These are phyloP conservation scores for Cornus controversa DNA, from an alignment of 148 eudicot species.

Conservation along the genomic window DNA sequence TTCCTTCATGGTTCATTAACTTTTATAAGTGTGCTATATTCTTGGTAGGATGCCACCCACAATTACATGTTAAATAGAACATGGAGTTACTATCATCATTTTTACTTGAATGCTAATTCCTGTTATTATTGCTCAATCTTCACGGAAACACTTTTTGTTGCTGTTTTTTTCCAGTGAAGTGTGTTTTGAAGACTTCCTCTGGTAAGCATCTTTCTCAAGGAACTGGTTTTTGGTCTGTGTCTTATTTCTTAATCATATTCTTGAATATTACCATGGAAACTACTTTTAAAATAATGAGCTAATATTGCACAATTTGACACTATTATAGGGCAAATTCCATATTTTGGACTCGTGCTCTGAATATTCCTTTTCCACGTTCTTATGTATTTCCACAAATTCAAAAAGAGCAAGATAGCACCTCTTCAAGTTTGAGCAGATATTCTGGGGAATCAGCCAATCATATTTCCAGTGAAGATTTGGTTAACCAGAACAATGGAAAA, in stretches of 20 bases:
- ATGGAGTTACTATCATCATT: not conserved
- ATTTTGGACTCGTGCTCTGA: constrained; percentile 95
- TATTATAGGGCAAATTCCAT: constrained; percentile 85
- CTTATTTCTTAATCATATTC: constrained; percentile 1
- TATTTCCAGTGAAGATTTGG: constrained; percentile 25
- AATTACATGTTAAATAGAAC: not conserved
- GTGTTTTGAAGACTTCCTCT: constrained; percentile 83
- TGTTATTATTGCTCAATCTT: not conserved
- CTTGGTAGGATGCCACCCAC: not conserved
- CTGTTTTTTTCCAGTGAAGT: constrained; percentile 61
- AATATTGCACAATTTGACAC: not conserved
- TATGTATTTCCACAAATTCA: constrained; percentile 56
- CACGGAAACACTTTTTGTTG: constrained; percentile 15
- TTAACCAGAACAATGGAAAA: constrained; percentile 22
- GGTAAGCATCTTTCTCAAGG: constrained; percentile 48
- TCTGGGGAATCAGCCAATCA: constrained; percentile 14
- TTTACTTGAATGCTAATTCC: not conserved
- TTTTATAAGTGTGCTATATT: not conserved
- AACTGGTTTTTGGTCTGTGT: constrained; percentile 9
- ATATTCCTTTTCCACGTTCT: constrained; percentile 73
- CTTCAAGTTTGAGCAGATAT: constrained; percentile 16
- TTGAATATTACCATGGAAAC: not conserved
- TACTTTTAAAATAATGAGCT: constrained; percentile 11
- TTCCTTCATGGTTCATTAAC: not conserved
- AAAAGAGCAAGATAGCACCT: constrained; percentile 30